Conservation (phyloP, 352 stramenopile species). For the Blastocystis sp. region DNA sequence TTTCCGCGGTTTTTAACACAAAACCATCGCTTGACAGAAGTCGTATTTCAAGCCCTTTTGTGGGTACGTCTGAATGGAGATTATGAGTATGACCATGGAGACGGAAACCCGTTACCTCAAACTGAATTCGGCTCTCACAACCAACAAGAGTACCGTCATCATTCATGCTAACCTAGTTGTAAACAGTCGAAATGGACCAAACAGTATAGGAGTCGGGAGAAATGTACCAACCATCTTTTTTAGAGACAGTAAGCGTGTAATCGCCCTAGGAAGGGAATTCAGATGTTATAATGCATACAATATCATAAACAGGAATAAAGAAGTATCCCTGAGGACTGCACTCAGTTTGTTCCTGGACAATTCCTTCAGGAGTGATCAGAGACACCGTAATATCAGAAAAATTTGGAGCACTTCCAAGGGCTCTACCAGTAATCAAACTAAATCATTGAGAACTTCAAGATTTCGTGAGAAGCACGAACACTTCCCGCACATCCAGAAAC, state of each 20-base stretch:
- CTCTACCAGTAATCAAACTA: background rate
- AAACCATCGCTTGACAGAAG: background rate
- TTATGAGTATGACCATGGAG: background rate
- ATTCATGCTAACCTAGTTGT: background rate
- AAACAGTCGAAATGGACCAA: background rate
- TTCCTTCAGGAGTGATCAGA: constrained; percentile 1
- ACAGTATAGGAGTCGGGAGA: background rate
- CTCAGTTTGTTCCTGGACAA: constrained; percentile 10
- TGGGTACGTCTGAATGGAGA: background rate
- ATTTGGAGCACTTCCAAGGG: background rate
- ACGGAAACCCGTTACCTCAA: constrained; percentile 34
- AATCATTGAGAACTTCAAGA: background rate
- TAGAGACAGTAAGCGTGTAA: background rate
- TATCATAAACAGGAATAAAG: constrained; percentile 40
- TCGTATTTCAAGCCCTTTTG: background rate
- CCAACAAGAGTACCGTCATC: background rate
- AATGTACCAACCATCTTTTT: constrained; percentile 10
- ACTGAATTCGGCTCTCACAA: background rate
- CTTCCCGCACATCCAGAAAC: constrained; percentile 14
- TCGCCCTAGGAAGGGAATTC: background rate
- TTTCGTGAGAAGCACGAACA: background rate
- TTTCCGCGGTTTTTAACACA: background rate
- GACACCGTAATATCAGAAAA: constrained; percentile 1
- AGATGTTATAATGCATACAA: background rate
- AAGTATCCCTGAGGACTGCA: constrained; percentile 51